Evolutionary conservation across 352 stramenopile species (phyloP).

Genomic region (Aphanomyces stellatus): DNA sequence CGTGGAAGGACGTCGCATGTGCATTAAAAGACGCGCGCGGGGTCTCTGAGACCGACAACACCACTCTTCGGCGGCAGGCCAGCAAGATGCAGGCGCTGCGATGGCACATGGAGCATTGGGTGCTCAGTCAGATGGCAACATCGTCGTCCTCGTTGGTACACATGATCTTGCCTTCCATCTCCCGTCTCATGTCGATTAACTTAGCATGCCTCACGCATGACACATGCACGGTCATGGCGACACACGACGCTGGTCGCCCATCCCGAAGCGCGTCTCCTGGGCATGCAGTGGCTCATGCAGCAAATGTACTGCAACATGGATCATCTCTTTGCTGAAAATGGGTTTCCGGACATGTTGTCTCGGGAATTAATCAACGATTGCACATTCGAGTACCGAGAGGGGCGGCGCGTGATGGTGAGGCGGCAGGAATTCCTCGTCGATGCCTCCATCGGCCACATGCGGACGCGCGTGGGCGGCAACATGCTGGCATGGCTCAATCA

Average conservation of each 20-base stretch:
- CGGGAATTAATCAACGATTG: not conserved
- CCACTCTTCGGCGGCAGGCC: not conserved
- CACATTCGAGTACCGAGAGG: too few species aligned
- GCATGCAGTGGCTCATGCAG: slow-evolving; percentile 11
- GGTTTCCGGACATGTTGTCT: not conserved
- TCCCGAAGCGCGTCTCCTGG: not conserved
- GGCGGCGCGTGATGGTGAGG: too few species aligned
- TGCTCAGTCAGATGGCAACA: too few species aligned
- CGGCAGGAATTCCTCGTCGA: too few species aligned
- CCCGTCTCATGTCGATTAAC: not conserved
- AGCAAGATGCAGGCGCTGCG: not conserved
- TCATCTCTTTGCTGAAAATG: not conserved
- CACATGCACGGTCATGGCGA: not conserved
- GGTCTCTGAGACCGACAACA: not conserved
- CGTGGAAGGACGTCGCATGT: not conserved
- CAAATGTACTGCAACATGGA: not conserved
- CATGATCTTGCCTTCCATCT: not conserved
- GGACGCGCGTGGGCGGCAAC: too few species aligned
- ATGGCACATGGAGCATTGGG: not conserved
- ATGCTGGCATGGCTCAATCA: too few species aligned
- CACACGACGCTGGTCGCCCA: not conserved
- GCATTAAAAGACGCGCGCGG: not conserved
- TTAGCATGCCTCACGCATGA: not conserved
- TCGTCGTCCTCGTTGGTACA: too few species aligned
- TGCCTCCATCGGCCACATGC: too few species aligned